Conservation (phyloP, 108 stramenopile species). For the Cyclotella atomus region DNA sequence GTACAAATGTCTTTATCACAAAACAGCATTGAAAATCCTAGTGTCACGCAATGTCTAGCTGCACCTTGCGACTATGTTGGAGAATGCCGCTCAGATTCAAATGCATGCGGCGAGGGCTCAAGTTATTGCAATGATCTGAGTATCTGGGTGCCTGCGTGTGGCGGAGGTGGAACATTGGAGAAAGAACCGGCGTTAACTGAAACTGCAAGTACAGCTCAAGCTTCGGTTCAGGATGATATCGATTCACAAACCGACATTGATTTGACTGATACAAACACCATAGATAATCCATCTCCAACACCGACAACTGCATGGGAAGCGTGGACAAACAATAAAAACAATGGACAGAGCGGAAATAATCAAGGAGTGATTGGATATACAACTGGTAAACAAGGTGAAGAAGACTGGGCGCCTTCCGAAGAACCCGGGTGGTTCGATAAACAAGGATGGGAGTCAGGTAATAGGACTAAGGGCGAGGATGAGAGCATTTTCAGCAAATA, state of each 20-base stretch:
- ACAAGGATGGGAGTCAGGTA: constrained; percentile 10
- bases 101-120: constrained; percentile 26
- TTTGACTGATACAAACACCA: not conserved
- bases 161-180: constrained; percentile 16
- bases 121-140: constrained; percentile 34
- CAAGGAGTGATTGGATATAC: constrained; percentile 6
- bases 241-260: not conserved
- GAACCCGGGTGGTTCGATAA: constrained; percentile 27
- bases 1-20: constrained; percentile 1
- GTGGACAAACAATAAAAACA: constrained; percentile 4
- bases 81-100: constrained; percentile 34
- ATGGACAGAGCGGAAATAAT: not conserved
- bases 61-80: constrained; percentile 29
- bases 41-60: constrained; percentile 26
- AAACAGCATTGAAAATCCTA: constrained; percentile 12
- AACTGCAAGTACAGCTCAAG: not conserved
- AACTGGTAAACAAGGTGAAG: constrained; percentile 8
- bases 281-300: constrained; percentile 7
- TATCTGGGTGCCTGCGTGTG: constrained; percentile 43
- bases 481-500: constrained; percentile 2
- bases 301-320: constrained; percentile 33
- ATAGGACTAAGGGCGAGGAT: constrained; percentile 13
- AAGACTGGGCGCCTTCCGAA: not conserved
- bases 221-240: not conserved
- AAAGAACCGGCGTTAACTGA: not conserved